Conservation (phyloP, 2,329 filamentous ascomycete species). For the Tympanopsis confertula region DNA sequence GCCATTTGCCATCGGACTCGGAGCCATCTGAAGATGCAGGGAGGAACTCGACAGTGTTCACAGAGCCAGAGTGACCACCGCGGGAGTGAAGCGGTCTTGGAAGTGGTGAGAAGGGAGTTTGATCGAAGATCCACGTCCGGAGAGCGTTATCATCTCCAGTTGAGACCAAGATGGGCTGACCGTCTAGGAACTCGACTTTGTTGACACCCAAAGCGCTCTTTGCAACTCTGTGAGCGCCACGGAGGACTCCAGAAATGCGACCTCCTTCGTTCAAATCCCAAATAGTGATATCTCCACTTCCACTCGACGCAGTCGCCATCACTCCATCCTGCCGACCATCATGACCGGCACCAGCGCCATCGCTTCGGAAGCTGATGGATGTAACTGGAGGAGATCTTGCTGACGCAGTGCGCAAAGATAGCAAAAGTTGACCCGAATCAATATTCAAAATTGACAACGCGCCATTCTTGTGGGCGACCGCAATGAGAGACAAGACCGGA, state of each 20-base stretch:
- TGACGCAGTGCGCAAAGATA: conserved; percentile 54
- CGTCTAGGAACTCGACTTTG: conserved; percentile 77
- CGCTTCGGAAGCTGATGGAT: conserved; percentile 80
- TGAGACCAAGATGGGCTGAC: conserved; percentile 81
- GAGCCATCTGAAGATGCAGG: conserved; percentile 82
- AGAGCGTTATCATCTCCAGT: conserved; percentile 88
- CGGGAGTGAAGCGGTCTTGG: conserved; percentile 77
- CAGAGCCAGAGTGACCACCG: conserved; percentile 77
- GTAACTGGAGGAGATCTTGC: conserved; percentile 57
- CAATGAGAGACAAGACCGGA: conserved; percentile 73
- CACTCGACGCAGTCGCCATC: conserved; percentile 77
- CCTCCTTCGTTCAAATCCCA: conserved; percentile 92
- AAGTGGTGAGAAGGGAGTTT: conserved; percentile 75
- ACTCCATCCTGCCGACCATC: conserved; percentile 78
- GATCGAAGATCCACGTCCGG: conserved; percentile 93
- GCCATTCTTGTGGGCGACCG: conserved; percentile 76
- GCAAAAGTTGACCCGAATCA: conserved; percentile 60
- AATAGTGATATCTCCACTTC: conserved; percentile 79
- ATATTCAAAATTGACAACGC: conserved; percentile 73
- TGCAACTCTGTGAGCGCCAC: conserved; percentile 77
- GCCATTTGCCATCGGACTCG: conserved; percentile 83
- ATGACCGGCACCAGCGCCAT: conserved; percentile 76
- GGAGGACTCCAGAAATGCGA: conserved; percentile 72
- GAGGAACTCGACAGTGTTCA: conserved; percentile 73
- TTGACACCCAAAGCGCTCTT: conserved; percentile 54